Base-by-base conservation (phyloP, 139 green algal species). In the Chlorella sp. region DNA sequence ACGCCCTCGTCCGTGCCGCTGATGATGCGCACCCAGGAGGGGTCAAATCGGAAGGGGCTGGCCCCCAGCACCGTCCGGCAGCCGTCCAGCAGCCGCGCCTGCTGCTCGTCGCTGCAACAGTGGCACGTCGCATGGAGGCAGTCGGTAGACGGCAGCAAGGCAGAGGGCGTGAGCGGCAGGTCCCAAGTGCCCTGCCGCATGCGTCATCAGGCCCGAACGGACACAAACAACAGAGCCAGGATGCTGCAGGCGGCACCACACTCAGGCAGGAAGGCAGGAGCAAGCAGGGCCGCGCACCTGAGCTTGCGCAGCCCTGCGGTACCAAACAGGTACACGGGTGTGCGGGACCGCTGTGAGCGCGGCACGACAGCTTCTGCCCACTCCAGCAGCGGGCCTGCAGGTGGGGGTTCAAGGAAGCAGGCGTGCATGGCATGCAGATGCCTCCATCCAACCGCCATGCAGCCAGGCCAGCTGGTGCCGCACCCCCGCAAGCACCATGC, bases 351-450 rank as follows among this genome's bases (percentile, higher is more conserved):
- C 28, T 54, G 79, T 0, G 48, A 43, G 5, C 43, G 28, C 4
- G 95, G 95, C 51, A 98, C 85, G 14, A 96, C 92, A 20, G 90
- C 94, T 67, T 84, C 72, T 1, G 94, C 95, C 95, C 95, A 98
- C 1, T 92, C 90, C 76, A 98, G 87, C 86, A 98, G 85, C 30
- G 95, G 95, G 3, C 51, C 87, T 38, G 98, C 68, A 64, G 7
- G 19, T 24, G n/a, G 1, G 40, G 34, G 2, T 30, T 3, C 40
- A 51, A 28, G 41, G 32, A 20, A 38, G 62, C 24, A 69, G 62
- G 13, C 56, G 36, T 38, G 24, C 62, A 38, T 19, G 60, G 62
- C 26, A 69, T 30, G 28, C 62, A 69, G 62, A 32, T n/a, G n/a
- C n/a, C n/a, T n/a, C n/a, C n/a, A n/a, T n/a, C n/a, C n/a, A n/a